Conservation (phyloP, 176 grass and related monocot genomes). For the Neostapfia colusana region DNA sequence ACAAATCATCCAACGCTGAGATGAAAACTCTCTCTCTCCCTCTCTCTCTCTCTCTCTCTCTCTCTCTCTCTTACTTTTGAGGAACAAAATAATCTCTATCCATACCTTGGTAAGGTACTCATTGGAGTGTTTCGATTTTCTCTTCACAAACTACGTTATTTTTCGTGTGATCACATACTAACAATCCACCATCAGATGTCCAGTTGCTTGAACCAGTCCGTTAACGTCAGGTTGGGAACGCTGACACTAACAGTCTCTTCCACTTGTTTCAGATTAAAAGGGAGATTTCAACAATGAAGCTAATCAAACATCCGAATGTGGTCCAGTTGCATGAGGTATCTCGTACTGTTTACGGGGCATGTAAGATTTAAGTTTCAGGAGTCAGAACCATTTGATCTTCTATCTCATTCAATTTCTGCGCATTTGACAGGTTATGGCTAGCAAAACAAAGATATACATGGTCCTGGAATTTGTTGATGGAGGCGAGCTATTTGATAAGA, state of each 20-base stretch:
- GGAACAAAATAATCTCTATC: neutral
- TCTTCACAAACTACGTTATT: neutral
- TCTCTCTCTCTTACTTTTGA: too few relatives aligned
- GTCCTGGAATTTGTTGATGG: conserved; percentile 96
- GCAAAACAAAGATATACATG: conserved; percentile 98
- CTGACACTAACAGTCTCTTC: neutral
- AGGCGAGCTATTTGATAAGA: conserved; percentile 96
- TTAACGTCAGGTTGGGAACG: neutral
- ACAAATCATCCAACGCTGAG: neutral
- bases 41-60: too few relatives aligned
- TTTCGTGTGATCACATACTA: neutral
- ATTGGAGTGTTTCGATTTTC: neutral
- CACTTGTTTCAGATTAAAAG: conserved; percentile 74
- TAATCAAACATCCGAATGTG: conserved; percentile 96
- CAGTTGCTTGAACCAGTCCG: neutral
- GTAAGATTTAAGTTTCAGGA: neutral
- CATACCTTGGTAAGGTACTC: neutral
- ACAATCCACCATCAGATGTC: neutral
- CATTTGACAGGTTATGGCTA: conserved; percentile 82
- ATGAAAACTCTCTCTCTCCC: too few relatives aligned
- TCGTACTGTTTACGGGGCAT: neutral
- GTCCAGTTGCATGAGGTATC: conserved; percentile 86
- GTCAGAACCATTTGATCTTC: neutral
- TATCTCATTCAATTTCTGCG: neutral
- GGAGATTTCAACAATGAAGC: conserved; percentile 96